Conservation (phyloP, 345 rosid genomes). For the Hirschfeldia incana region DNA sequence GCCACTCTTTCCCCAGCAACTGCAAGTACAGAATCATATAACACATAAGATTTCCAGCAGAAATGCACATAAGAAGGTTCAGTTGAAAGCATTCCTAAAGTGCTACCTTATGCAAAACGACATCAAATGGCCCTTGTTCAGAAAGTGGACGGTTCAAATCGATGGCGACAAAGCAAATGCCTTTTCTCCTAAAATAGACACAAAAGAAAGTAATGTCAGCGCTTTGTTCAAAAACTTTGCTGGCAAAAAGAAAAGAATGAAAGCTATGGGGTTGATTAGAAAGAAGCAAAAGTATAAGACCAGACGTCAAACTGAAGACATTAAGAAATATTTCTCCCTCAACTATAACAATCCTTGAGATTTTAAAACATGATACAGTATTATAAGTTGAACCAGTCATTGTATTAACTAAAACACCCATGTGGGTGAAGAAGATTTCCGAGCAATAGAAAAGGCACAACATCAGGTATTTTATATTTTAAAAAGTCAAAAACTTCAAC, state of each 20-base stretch:
- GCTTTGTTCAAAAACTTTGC: constrained; percentile 11
- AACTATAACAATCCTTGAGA: constrained; percentile 1
- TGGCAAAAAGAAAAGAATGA: constrained; percentile 6
- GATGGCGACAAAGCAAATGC: constrained; percentile 74
- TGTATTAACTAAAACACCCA: constrained; percentile 20
- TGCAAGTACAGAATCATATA: constrained; percentile 42
- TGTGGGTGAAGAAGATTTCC: constrained; percentile 37
- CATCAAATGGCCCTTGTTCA: constrained; percentile 95
- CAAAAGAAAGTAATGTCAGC: constrained; percentile 3
- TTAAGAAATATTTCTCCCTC: constrained; percentile 10
- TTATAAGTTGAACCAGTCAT: constrained; percentile 20
- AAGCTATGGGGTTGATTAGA: constrained; percentile 14
- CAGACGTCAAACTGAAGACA: not conserved
- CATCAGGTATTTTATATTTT: constrained; percentile 5
- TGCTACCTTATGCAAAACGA: constrained; percentile 75
- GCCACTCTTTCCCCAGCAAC: constrained; percentile 84
- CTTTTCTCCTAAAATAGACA: constrained; percentile 67
- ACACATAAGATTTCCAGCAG: not conserved
- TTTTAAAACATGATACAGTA: constrained; percentile 19
- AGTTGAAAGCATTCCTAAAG: constrained; percentile 13
- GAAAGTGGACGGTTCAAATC: constrained; percentile 63
- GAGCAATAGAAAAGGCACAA: constrained; percentile 28
- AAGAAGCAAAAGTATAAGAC: constrained; percentile 15
- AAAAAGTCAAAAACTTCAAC: constrained; percentile 27
- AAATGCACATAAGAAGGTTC: not conserved